These are phyloP conservation scores for Leptosphaerulina australis DNA, from an alignment of 2,329 filamentous ascomycete species.

Conservation along the genomic window DNA sequence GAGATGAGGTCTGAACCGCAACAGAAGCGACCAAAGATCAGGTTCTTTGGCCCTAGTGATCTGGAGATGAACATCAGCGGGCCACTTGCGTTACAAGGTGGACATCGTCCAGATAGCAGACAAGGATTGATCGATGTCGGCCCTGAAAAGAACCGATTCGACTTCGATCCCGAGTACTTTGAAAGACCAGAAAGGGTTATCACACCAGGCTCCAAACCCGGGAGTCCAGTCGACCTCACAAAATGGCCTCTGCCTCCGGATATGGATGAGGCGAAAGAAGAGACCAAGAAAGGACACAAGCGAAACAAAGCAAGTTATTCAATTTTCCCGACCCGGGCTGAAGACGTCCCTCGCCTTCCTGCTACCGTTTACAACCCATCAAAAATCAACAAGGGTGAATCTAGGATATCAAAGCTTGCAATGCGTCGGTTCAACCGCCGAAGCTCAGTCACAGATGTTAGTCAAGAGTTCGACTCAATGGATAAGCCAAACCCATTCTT, in stretches of 20 bases:
- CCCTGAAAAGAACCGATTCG: conserved; percentile 46
- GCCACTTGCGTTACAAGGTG: conserved; percentile 43
- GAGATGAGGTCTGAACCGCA: conserved; percentile 49
- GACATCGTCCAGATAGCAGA: conserved; percentile 42
- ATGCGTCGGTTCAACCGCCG: conserved; percentile 41
- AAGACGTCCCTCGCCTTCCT: conserved; percentile 48
- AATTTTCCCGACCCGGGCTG: conserved; percentile 48
- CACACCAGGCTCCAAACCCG: conserved; percentile 38
- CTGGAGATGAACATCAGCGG: conserved; percentile 51
- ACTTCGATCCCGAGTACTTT: conserved; percentile 45
- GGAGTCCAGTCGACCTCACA: conserved; percentile 40
- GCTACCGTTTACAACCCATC: conserved; percentile 47
- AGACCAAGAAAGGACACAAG: conserved; percentile 25
- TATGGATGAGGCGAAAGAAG: conserved; percentile 29
- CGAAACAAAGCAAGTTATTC: conserved; percentile 46
- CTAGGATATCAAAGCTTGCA: conserved; percentile 38
- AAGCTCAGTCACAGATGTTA: conserved; percentile 47
- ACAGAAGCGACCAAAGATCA: conserved; percentile 57
- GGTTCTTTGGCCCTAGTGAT: conserved; percentile 54
- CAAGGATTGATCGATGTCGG: conserved; percentile 47
- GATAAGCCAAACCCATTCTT: conserved; percentile 49
- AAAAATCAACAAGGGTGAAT: conserved; percentile 24
- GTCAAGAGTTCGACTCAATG: conserved; percentile 46
- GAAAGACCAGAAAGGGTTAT: conserved; percentile 39
- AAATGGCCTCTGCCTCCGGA: conserved; percentile 48